A percentile compares a stretch with the other conserved stretches of the same genome.
Evolutionary conservation across 257 asterid species (phyloP).

Genomic region (Plantago ovata): DNA sequence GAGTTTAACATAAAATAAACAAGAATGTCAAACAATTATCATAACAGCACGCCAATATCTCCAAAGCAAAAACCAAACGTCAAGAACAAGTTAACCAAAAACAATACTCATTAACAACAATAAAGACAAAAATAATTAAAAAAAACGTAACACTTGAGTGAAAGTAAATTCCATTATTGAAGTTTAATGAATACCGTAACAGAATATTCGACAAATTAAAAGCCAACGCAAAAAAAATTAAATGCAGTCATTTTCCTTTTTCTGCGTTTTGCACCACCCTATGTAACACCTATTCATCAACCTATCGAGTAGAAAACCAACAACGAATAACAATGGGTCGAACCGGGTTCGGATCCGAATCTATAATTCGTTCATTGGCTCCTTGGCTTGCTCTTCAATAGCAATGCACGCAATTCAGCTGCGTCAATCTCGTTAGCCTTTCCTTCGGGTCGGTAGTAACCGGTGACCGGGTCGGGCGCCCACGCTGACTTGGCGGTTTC

Average conservation of each 20-base stretch:
- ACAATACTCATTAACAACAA: too few species aligned
- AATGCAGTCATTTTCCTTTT: background rate
- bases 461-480: constrained; percentile 71
- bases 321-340: background rate
- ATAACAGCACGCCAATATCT: too few species aligned
- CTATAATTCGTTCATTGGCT: constrained; percentile 14
- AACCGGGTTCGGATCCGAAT: background rate
- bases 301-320: background rate
- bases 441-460: constrained; percentile 52
- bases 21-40: too few species aligned
- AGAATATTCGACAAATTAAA: too few species aligned
- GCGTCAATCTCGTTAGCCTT: constrained; percentile 40
- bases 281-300: background rate
- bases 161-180: too few species aligned
- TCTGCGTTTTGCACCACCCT: background rate
- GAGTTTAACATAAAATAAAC: too few species aligned
- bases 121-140: too few species aligned
- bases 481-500: constrained; percentile 35
- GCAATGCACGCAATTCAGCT: constrained; percentile 44
- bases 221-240: too few species aligned
- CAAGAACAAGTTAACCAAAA: too few species aligned
- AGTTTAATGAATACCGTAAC: too few species aligned
- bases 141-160: too few species aligned
- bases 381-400: constrained; percentile 28
- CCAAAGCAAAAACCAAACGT: too few species aligned